Conservation (phyloP, 257 asterid species). For the Solanum appendiculatum region DNA sequence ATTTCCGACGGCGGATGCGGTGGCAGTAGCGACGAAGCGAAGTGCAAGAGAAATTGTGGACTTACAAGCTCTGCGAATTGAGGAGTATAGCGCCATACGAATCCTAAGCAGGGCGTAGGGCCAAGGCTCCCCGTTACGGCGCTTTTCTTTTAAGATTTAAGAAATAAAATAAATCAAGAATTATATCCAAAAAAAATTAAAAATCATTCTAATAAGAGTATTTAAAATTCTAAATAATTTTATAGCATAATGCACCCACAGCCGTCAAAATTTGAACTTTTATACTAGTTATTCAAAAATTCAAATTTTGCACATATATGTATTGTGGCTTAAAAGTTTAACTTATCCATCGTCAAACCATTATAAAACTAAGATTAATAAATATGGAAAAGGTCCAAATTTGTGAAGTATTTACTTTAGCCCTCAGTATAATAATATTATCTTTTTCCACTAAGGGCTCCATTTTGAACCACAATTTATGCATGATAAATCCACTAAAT, state of each 20-base stretch:
- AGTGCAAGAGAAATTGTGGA: not conserved
- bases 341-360: too few relatives aligned
- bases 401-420: not conserved
- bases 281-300: too few relatives aligned
- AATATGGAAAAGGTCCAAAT: not conserved
- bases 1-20: not conserved
- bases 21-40: not conserved
- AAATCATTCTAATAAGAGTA: too few relatives aligned
- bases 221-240: too few relatives aligned
- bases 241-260: not conserved
- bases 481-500: not conserved
- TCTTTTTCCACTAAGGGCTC: not conserved
- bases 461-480: not conserved
- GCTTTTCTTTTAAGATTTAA: not conserved
- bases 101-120: not conserved
- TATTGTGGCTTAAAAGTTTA: too few relatives aligned
- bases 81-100: not conserved
- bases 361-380: too few relatives aligned
- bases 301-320: not conserved
- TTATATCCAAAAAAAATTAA: too few relatives aligned
- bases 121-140: not conserved
- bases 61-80: not conserved
- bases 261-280: too few relatives aligned
- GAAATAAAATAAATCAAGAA: not conserved
- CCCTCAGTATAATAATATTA: too few relatives aligned